Base-by-base conservation (phyloP, 73 alveolate genomes). In the Tetrahymena borealis region DNA sequence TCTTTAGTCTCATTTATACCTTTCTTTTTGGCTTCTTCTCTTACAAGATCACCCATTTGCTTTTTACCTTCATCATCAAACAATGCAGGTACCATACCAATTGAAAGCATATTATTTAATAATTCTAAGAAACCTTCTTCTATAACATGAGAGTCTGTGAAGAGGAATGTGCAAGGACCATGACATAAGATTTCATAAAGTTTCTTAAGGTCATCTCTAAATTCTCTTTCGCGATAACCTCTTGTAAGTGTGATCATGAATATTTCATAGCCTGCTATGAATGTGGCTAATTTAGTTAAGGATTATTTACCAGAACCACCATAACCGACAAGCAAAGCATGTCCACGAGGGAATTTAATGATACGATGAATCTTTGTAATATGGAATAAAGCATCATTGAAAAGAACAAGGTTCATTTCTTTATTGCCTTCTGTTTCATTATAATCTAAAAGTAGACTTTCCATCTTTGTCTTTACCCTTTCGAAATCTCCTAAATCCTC, bases 101-200 rank as follows among this genome's bases (percentile, higher is more conserved):
- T 98, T 12, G 99, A 98, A 39, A 99, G 97, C 94, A 99, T 98
- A 97, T 99, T 99, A 97, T 99, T 99, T 91, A 99, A 94, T 94
- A 99, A 97, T 97, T 99, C 99, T 42, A 99, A 94, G 97, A 97
- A 97, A 12, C 99, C 99, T 96, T 99, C 99, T 91, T 99, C 99
- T 37, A 98, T 98, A 78, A 96, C 99, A 96, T 97, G 99, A 90
- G 98, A 99, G 93, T 99, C 99, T 9, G 99, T 99, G 96, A 99
- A 98, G 90, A 99, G 95, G 98, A 99, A 99, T 36, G 99, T 99
- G 32, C 96, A 97, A 85, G 99, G 99, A 78, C 98, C 97, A 96
- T 96, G 97, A 38, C 96, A 95, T 90, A 98, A 97, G 90, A 91
- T 94, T 42, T 98, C 99, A 96, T 98, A 99, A 91, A 99, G 96